phyloP scores from a whole-genome alignment of 257 asterid species.

The Apocynum venetum region DNA sequence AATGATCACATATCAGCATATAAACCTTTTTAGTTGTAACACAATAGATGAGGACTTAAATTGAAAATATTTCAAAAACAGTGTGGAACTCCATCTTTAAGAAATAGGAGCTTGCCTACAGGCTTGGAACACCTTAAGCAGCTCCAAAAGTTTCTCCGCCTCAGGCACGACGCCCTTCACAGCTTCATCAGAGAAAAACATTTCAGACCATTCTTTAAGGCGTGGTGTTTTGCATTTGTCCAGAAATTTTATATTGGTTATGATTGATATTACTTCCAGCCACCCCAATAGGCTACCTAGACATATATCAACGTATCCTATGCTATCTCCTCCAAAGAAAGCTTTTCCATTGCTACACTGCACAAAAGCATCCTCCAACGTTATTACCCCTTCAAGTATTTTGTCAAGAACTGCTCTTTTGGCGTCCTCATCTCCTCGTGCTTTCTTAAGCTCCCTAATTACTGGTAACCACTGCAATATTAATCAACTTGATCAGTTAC shows the following conservation, averaged over 20 bases:
- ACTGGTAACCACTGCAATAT: slow-evolving; percentile 27
- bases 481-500: background rate
- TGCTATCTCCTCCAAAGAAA: slow-evolving; percentile 43
- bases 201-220: slow-evolving; percentile 29
- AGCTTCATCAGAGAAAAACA: slow-evolving; percentile 21
- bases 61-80: too few species aligned
- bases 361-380: slow-evolving; percentile 33
- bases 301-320: slow-evolving; percentile 39
- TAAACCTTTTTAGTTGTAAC: too few species aligned
- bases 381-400: slow-evolving; percentile 20
- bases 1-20: too few species aligned
- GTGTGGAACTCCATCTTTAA: too few species aligned
- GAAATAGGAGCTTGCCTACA: too few species aligned
- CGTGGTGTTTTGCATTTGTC: slow-evolving; percentile 27
- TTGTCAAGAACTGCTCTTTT: slow-evolving; percentile 6
- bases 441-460: slow-evolving; percentile 18
- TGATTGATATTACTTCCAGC: slow-evolving; percentile 28
- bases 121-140: too few species aligned
- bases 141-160: slow-evolving; percentile 16
- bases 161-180: slow-evolving; percentile 28
- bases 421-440: slow-evolving; percentile 17
- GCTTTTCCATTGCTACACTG: slow-evolving; percentile 28
- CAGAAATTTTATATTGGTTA: slow-evolving; percentile 14
- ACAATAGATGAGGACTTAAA: too few species aligned
- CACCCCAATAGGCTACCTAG: slow-evolving; percentile 39